phyloP scores from a whole-genome alignment of 352 stramenopile species.

The Halophytophthora batemanensis region DNA sequence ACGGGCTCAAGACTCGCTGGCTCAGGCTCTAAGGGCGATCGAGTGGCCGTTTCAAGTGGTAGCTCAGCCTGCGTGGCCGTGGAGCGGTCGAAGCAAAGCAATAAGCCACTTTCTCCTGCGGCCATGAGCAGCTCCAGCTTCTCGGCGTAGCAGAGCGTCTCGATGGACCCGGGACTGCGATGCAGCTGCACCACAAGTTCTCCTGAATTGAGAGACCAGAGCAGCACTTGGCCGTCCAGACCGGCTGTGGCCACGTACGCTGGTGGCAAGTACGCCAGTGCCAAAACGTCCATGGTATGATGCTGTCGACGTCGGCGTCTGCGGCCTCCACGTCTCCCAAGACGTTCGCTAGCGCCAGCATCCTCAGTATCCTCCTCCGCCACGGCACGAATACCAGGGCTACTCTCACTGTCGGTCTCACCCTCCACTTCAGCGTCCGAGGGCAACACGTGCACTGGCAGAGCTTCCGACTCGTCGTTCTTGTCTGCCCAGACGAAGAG shows the following conservation, averaged over 20 bases:
- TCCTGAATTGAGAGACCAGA: constrained; percentile 80
- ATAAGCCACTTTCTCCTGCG: constrained; percentile 52
- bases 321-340: constrained; percentile 20
- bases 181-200: constrained; percentile 62
- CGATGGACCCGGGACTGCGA: constrained; percentile 59
- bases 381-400: too few species aligned
- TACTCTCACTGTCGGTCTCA: too few species aligned
- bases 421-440: constrained; percentile 24
- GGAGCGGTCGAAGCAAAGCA: constrained; percentile 67
- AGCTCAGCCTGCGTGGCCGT: constrained; percentile 57
- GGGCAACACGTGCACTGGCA: constrained; percentile 57
- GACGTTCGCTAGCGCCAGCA: constrained; percentile 11
- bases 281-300: constrained; percentile 69
- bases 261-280: constrained; percentile 64
- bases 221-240: constrained; percentile 65
- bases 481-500: constrained; percentile 86
- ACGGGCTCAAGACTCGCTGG: constrained; percentile 38
- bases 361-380: too few species aligned
- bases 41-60: constrained; percentile 20
- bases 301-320: constrained; percentile 23
- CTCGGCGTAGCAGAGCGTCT: constrained; percentile 62
- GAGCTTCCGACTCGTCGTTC: constrained; percentile 66
- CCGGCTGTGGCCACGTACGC: constrained; percentile 68
- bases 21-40: constrained; percentile 2
- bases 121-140: constrained; percentile 75